Percentiles rank a stretch among this genome's conserved stretches.
phyloP scores from a whole-genome alignment of 768 basidiomycete genomes.

The Agaricus sinodeliciosus region DNA sequence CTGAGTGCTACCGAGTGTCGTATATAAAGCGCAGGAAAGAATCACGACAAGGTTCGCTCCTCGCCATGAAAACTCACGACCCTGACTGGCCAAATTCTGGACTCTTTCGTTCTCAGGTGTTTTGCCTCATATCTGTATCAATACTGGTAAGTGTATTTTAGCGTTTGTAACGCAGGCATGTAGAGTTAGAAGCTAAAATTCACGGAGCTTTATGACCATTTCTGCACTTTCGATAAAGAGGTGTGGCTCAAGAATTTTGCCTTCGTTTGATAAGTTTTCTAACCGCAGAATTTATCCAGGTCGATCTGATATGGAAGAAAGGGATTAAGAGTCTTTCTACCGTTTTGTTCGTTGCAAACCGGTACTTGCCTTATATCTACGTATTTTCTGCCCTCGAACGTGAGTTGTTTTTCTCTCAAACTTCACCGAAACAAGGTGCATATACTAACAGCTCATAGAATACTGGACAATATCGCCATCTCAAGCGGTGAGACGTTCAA shows the following conservation, averaged over 20 bases:
- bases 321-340: slow-evolving; percentile 3
- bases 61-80: not conserved
- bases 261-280: not conserved
- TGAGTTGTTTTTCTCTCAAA: not conserved
- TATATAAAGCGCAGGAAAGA: too few relatives aligned
- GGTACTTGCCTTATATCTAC: slow-evolving; percentile 3
- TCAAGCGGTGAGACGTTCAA: not conserved
- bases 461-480: not conserved
- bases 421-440: not conserved
- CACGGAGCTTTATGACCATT: not conserved
- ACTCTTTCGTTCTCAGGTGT: not conserved
- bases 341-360: not conserved
- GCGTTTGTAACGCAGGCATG: not conserved
- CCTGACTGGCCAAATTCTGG: not conserved
- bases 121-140: not conserved
- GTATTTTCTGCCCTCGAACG: not conserved
- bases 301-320: slow-evolving; percentile 7
- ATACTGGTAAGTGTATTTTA: not conserved
- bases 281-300: slow-evolving; percentile 19
- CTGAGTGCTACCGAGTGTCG: too few relatives aligned
- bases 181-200: not conserved
- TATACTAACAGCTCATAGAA: not conserved
- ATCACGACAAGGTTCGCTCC: not conserved
- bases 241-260: not conserved
- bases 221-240: not conserved